Conservation (phyloP, 176 grass and related monocot species). For the Metroxylon sagu region DNA sequence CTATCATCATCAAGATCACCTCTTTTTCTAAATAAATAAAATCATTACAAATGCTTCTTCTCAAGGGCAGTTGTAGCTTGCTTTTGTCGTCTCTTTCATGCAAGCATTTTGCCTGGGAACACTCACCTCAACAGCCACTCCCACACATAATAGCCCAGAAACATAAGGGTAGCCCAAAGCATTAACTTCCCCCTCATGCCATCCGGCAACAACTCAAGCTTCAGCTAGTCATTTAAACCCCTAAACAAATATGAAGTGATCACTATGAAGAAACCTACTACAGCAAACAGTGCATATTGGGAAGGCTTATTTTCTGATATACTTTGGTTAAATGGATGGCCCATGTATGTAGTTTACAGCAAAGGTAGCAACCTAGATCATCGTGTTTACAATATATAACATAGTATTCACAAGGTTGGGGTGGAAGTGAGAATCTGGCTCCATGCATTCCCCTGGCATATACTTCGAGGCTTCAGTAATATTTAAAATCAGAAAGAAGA, state of each 20-base stretch:
- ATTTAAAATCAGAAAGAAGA: slow-evolving; percentile 65
- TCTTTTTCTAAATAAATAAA: not conserved
- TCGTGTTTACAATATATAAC: slow-evolving; percentile 99
- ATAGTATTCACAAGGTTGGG: slow-evolving; percentile 97
- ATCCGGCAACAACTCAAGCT: slow-evolving; percentile 69
- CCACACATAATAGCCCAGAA: slow-evolving; percentile 83
- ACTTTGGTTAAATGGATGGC: slow-evolving; percentile 86
- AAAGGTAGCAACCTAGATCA: slow-evolving; percentile 97
- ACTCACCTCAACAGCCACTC: slow-evolving; percentile 73
- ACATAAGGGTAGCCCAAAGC: slow-evolving; percentile 88
- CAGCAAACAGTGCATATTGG: slow-evolving; percentile 70
- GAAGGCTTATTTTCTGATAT: slow-evolving; percentile 96
- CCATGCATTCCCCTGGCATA: slow-evolving; percentile 97
- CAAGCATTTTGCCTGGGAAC: slow-evolving; percentile 80
- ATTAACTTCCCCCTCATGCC: slow-evolving; percentile 81
- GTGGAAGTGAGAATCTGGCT: slow-evolving; percentile 87
- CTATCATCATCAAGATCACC: not conserved
- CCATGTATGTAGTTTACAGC: slow-evolving; percentile 86
- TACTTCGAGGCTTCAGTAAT: slow-evolving; percentile 84
- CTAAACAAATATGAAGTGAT: slow-evolving; percentile 90
- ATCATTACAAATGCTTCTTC: slow-evolving; percentile 54
- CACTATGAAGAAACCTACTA: slow-evolving; percentile 80
- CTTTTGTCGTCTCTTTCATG: slow-evolving; percentile 77
- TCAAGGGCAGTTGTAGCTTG: slow-evolving; percentile 48
- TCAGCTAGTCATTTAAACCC: slow-evolving; percentile 79